Percentiles rank a stretch among this genome's conserved stretches.
Conservation (phyloP, 2,329 filamentous ascomycete species). For the Dactylellina drechsleri region DNA sequence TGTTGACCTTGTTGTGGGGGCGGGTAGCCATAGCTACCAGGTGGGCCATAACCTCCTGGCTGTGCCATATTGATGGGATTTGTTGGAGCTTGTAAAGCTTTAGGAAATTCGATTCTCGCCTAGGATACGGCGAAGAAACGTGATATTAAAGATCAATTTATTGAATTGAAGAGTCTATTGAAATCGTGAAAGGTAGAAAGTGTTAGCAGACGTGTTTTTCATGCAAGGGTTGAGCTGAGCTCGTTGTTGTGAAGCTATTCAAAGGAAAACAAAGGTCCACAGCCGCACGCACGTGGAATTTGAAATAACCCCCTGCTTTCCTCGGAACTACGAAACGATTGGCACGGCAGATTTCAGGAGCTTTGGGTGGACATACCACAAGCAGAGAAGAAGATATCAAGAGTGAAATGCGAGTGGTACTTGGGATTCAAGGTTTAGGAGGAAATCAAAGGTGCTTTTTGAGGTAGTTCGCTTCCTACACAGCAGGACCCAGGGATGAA, state of each 20-base stretch:
- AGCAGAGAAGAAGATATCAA: conserved; percentile 19
- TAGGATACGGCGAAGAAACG: conserved; percentile 25
- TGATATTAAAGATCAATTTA: conserved; percentile 14
- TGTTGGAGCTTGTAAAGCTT: conserved; percentile 35
- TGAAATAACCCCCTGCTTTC: conserved; percentile 52
- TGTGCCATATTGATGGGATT: conserved; percentile 47
- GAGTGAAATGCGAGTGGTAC: conserved; percentile 5
- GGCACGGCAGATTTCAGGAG: conserved; percentile 30
- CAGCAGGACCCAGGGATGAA: conserved; percentile 12
- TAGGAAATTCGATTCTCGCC: conserved; percentile 34
- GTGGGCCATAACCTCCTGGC: conserved; percentile 54
- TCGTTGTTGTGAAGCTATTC: conserved; percentile 27
- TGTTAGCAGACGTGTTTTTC: conserved; percentile 7
- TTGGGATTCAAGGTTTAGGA: not conserved
- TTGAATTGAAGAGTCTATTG: conserved; percentile 23
- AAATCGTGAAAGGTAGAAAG: conserved; percentile 8
- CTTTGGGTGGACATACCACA: conserved; percentile 42
- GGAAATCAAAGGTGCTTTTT: conserved; percentile 7
- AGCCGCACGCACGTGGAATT: conserved; percentile 46
- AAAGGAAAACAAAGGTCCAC: conserved; percentile 1
- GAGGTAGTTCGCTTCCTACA: conserved; percentile 31
- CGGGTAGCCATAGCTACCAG: conserved; percentile 47
- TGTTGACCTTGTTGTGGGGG: conserved; percentile 19
- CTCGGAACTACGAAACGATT: conserved; percentile 49
- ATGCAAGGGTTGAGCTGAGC: not conserved